A percentile compares a stretch with the other conserved stretches of the same genome.
phyloP scores from a whole-genome alignment of 2,329 filamentous ascomycete genomes.

The Periconia macrospinosa region DNA sequence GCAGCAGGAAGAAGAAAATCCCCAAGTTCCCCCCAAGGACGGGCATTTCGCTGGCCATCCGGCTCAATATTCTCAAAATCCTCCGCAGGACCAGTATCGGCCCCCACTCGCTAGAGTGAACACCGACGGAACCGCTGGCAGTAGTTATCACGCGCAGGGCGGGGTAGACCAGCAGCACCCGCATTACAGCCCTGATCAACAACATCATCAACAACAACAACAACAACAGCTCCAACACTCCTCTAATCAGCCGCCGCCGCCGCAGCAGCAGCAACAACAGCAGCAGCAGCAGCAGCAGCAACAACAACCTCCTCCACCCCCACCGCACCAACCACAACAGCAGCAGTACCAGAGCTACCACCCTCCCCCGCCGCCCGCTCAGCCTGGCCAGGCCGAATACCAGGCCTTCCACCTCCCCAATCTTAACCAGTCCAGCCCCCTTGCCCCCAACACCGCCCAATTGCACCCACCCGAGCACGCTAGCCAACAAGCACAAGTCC shows the following conservation, averaged over 20 bases:
- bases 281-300: neutral
- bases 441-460: conserved; percentile 26
- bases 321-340: conserved; percentile 18
- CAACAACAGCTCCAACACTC: neutral
- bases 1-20: conserved; percentile 36
- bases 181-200: conserved; percentile 42
- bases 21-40: conserved; percentile 42
- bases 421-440: conserved; percentile 33
- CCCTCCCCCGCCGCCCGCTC: conserved; percentile 22
- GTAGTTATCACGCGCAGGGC: conserved; percentile 41
- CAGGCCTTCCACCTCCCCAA: conserved; percentile 37
- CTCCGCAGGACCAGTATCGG: conserved; percentile 38
- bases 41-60: conserved; percentile 31
- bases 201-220: conserved; percentile 18
- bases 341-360: conserved; percentile 34
- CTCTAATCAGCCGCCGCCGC: neutral
- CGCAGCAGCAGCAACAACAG: too few species aligned
- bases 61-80: conserved; percentile 28
- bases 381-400: conserved; percentile 27
- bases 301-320: conserved; percentile 22
- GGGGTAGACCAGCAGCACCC: conserved; percentile 32
- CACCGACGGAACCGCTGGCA: conserved; percentile 43
- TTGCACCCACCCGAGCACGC: conserved; percentile 29
- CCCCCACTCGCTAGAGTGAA: conserved; percentile 43
- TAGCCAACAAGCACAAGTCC: conserved; percentile 2